Percentiles rank a stretch among this genome's conserved stretches.
These are phyloP conservation scores for Musa balbisiana DNA, from an alignment of 202 grass and related monocot genomes.

Conservation along the genomic window DNA sequence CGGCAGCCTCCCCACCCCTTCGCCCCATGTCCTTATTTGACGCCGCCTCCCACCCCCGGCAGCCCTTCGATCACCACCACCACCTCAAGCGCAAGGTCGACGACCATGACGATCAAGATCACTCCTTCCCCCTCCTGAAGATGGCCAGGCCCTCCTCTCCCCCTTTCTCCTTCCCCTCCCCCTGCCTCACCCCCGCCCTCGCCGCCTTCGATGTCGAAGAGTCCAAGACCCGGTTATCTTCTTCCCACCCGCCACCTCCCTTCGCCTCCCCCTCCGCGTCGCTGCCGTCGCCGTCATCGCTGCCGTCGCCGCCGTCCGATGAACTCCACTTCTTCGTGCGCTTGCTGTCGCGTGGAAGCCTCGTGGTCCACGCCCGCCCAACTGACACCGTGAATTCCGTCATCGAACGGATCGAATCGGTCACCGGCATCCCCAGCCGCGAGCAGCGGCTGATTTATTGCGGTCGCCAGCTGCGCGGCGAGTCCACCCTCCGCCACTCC, in stretches of 20 bases:
- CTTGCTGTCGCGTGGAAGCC: conserved; percentile 46
- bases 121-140: background rate
- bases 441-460: conserved; percentile 59
- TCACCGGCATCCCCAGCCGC: conserved; percentile 28
- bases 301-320: too few species aligned
- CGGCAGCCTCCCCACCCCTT: background rate
- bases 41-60: too few species aligned
- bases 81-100: conserved; percentile 1
- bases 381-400: conserved; percentile 51
- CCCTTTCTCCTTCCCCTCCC: too few species aligned
- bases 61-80: background rate
- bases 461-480: conserved; percentile 55
- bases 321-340: conserved; percentile 73
- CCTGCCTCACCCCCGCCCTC: too few species aligned
- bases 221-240: too few species aligned
- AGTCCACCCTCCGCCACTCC: conserved; percentile 43
- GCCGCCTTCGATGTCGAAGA: too few species aligned
- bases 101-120: conserved; percentile 1
- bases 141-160: background rate
- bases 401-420: conserved; percentile 30
- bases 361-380: conserved; percentile 50
- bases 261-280: too few species aligned
- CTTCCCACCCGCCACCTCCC: too few species aligned
- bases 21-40: background rate
- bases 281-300: too few species aligned